Percentiles rank a stretch among this genome's conserved stretches.
Conservation (phyloP, 345 rosid genomes). For the Cardamine resedifolia region DNA sequence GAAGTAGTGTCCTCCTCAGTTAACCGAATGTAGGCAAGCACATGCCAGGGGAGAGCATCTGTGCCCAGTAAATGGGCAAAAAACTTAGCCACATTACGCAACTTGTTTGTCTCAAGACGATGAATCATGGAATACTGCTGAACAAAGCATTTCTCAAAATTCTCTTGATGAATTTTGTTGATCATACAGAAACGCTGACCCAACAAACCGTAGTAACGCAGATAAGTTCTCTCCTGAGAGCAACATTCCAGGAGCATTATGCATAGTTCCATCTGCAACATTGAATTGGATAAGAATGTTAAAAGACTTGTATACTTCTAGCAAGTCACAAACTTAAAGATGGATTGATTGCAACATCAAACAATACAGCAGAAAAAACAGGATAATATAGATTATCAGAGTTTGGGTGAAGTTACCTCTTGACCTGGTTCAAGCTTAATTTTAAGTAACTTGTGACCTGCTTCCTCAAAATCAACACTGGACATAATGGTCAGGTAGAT, state of each 20-base stretch:
- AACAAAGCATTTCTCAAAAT: slow-evolving; percentile 87
- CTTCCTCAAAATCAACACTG: slow-evolving; percentile 98
- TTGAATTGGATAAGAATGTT: slow-evolving; percentile 17
- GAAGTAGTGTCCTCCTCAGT: slow-evolving; percentile 97
- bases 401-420: slow-evolving; percentile 57
- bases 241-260: slow-evolving; percentile 94
- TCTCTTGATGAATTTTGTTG: slow-evolving; percentile 85
- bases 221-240: slow-evolving; percentile 94
- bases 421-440: slow-evolving; percentile 97
- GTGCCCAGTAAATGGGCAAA: slow-evolving; percentile 96
- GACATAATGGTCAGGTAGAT: slow-evolving; percentile 97
- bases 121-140: slow-evolving; percentile 97
- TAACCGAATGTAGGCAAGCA: slow-evolving; percentile 72
- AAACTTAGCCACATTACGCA: slow-evolving; percentile 89
- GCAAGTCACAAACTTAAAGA: neutral
- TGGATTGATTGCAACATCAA: neutral
- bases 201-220: slow-evolving; percentile 81
- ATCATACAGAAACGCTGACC: slow-evolving; percentile 97
- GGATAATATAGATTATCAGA: neutral
- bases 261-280: slow-evolving; percentile 90
- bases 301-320: neutral
- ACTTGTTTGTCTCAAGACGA: slow-evolving; percentile 83
- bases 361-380: neutral
- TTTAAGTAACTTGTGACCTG: slow-evolving; percentile 91
- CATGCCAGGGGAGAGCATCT: slow-evolving; percentile 95